Percentiles rank a stretch among this genome's conserved stretches.
These are phyloP conservation scores for Tetrapisispora phaffii DNA, from an alignment of 805 yeast genomes.

Conservation along the genomic window DNA sequence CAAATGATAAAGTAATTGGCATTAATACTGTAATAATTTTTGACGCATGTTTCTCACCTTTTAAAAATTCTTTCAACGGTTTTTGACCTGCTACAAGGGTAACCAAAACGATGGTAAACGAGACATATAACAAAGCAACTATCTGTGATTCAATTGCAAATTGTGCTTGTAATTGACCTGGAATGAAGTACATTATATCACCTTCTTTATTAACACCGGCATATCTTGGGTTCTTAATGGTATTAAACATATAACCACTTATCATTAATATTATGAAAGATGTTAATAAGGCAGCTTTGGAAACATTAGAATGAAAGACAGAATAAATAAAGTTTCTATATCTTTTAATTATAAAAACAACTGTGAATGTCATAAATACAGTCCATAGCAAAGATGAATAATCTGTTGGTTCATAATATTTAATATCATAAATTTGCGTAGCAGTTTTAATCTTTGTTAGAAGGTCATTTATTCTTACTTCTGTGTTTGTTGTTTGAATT, in stretches of 20 bases:
- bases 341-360: conserved; percentile 29
- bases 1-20: conserved; percentile 34
- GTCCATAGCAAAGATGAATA: conserved; percentile 31
- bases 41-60: conserved; percentile 25
- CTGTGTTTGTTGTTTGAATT: conserved; percentile 29
- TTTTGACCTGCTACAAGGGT: conserved; percentile 52
- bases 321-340: conserved; percentile 29
- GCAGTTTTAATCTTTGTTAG: conserved; percentile 21
- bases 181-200: conserved; percentile 41
- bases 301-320: conserved; percentile 40
- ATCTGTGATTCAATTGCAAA: conserved; percentile 85
- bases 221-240: conserved; percentile 60
- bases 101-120: conserved; percentile 51
- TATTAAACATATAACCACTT: conserved; percentile 89
- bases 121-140: conserved; percentile 61
- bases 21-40: conserved; percentile 37
- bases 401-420: conserved; percentile 30
- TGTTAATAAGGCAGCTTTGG: conserved; percentile 62
- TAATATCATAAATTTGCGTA: conserved; percentile 22
- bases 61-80: conserved; percentile 11
- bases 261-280: conserved; percentile 64
- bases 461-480: conserved; percentile 27
- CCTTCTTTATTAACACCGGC: conserved; percentile 36
- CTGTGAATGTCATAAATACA: conserved; percentile 28
- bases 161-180: conserved; percentile 64